Evolutionary conservation across 306 rosid species (phyloP).

Genomic region (Datisca glomerata): DNA sequence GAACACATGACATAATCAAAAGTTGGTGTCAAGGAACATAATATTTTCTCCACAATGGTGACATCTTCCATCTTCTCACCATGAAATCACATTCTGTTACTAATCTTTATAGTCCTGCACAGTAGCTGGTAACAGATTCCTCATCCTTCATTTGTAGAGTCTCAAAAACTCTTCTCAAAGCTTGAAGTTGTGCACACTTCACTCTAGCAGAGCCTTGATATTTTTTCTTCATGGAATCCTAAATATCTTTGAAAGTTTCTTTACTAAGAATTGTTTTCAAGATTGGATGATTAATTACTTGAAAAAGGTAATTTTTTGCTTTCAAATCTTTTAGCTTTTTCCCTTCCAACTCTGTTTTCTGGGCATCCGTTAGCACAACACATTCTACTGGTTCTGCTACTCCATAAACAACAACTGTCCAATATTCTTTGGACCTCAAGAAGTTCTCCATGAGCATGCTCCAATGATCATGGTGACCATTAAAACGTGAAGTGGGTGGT

Average conservation of each 20-base stretch:
- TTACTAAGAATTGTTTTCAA: background rate
- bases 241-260: background rate
- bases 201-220: no score
- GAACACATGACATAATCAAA: no score
- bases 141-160: background rate
- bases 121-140: background rate
- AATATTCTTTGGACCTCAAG: background rate
- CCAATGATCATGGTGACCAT: background rate
- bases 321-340: background rate
- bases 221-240: background rate
- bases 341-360: background rate
- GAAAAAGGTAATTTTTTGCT: background rate
- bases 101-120: background rate
- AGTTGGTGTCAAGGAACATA: no score
- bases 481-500: background rate
- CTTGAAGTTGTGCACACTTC: no score
- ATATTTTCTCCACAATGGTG: background rate
- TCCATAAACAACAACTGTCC: background rate
- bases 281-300: background rate
- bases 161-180: background rate
- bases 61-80: constrained; percentile 2
- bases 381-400: background rate
- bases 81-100: background rate
- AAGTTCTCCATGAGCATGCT: no score
- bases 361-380: background rate